phyloP scores from a whole-genome alignment of 2,329 filamentous ascomycete species.

The Xylariaceae sp. region DNA sequence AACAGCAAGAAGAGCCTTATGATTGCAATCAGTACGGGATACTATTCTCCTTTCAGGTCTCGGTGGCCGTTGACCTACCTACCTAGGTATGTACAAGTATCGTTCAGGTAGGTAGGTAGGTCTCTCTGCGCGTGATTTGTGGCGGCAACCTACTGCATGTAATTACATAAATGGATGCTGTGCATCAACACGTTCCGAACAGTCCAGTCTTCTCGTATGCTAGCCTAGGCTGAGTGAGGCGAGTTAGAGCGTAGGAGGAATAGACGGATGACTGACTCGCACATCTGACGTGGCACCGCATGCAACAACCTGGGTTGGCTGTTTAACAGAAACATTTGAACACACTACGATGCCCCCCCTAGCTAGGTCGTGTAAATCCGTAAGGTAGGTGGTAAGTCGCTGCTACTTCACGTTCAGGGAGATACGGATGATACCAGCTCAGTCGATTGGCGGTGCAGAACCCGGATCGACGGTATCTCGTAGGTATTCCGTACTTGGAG shows the following conservation, averaged over 20 bases:
- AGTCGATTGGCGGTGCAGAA: too few relatives aligned
- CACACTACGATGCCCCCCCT: neutral
- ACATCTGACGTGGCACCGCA: constrained; percentile 1
- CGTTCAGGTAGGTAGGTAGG: neutral
- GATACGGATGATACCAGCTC: too few relatives aligned
- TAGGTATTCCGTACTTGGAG: neutral
- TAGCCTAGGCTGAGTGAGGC: neutral
- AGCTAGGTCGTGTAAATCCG: too few relatives aligned
- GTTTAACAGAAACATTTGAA: too few relatives aligned
- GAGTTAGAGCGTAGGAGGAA: neutral
- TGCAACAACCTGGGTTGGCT: neutral
- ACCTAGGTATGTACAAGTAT: neutral
- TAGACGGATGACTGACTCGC: neutral
- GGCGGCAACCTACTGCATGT: neutral
- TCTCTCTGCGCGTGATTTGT: neutral
- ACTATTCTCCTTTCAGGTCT: neutral
- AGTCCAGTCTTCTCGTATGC: neutral
- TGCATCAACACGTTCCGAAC: neutral
- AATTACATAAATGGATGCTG: neutral
- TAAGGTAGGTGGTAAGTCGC: too few relatives aligned
- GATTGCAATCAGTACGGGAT: neutral
- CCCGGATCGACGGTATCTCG: neutral
- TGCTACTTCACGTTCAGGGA: too few relatives aligned
- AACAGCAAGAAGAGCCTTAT: too few relatives aligned
- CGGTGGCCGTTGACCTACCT: neutral